Base-by-base conservation (phyloP, 768 basidiomycete genomes). In the Boletus rubescentipes region DNA sequence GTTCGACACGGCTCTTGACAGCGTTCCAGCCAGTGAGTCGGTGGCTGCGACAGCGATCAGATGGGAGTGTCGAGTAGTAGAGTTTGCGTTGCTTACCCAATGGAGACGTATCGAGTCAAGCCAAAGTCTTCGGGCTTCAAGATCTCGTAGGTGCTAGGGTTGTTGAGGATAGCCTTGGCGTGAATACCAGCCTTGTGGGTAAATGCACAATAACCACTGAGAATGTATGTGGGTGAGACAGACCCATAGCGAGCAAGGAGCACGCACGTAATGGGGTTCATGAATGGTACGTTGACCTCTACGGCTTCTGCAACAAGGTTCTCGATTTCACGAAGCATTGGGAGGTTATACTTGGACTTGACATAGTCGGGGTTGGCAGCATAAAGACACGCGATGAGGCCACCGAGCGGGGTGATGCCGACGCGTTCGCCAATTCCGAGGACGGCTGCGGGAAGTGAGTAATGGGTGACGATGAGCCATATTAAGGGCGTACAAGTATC, bases 171-270 rank as follows among this genome's bases (percentile, higher is more conserved):
- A 36, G 97, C 97, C 82, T 99, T 99, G 76, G 97, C 97, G 74
- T 99, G 97, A 60, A 99, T 99, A 70, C 97, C 97, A 20, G 97
- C 97, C 87, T 99, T 98, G 86, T 98, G 97, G 26, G 97, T 99
- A 79, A 99, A 99, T 4, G 97, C 97, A 69, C 97, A 98, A 75
- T 98, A 99, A 15, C 97, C 97, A 51, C 95, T 98, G 60, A 5
- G 51, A 12, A 43, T 9, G n/a, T 41, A 23, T 39, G 10, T 53
- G 51, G 32, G 44, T 34, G 47, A 42, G 34, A 40, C 10, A 8
- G 38, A 41, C 5, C 45, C 6, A 21, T 37, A 15, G 30, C 8
- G 11, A 46, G 21, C 26, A 11, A 53, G 31, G n/a, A 41, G 34
- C 15, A 39, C 54, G 75, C 80, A 91, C 87, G 91, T 92, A 67